Percentiles rank a stretch among this genome's conserved stretches.
phyloP scores from a whole-genome alignment of 1,139 yeast genomes.

The Meyerozyma sp. region DNA sequence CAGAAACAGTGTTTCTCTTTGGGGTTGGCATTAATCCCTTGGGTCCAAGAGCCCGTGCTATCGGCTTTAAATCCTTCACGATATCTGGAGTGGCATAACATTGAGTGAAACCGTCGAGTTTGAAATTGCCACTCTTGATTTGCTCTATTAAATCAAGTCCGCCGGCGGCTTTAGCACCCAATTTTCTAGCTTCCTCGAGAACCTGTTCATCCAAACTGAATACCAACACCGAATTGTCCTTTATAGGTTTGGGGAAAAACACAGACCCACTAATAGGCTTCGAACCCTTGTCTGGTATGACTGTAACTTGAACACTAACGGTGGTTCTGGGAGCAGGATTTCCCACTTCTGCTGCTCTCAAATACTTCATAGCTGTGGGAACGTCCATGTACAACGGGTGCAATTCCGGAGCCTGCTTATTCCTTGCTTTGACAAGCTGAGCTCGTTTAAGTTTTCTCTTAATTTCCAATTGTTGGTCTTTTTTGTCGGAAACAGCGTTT shows the following conservation, averaged over 20 bases:
- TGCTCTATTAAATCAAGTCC: slow-evolving; percentile 66
- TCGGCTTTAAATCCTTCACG: slow-evolving; percentile 49
- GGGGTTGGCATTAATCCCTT: slow-evolving; percentile 83
- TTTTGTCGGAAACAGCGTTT: slow-evolving; percentile 1
- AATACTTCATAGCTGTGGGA: slow-evolving; percentile 66
- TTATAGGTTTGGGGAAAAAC: slow-evolving; percentile 69
- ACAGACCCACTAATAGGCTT: slow-evolving; percentile 72
- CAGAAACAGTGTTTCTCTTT: slow-evolving; percentile 82
- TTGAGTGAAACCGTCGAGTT: slow-evolving; percentile 60
- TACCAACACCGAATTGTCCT: slow-evolving; percentile 59
- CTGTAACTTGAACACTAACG: slow-evolving; percentile 56
- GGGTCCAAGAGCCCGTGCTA: slow-evolving; percentile 83
- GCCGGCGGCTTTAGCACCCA: slow-evolving; percentile 63
- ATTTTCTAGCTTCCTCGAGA: slow-evolving; percentile 46
- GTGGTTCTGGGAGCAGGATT: slow-evolving; percentile 65
- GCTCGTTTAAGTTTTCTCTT: slow-evolving; percentile 25
- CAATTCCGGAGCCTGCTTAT: slow-evolving; percentile 42
- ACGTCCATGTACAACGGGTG: slow-evolving; percentile 70
- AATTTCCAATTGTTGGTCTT: slow-evolving; percentile 12
- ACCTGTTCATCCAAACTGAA: slow-evolving; percentile 56
- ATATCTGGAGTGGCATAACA: slow-evolving; percentile 86
- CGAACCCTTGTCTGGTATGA: slow-evolving; percentile 78
- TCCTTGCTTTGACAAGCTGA: slow-evolving; percentile 28
- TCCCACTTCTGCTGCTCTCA: slow-evolving; percentile 90
- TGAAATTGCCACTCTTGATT: slow-evolving; percentile 50